Evolutionary conservation across 352 stramenopile species (phyloP).

Genomic region (Globisporangium echinulatum): DNA sequence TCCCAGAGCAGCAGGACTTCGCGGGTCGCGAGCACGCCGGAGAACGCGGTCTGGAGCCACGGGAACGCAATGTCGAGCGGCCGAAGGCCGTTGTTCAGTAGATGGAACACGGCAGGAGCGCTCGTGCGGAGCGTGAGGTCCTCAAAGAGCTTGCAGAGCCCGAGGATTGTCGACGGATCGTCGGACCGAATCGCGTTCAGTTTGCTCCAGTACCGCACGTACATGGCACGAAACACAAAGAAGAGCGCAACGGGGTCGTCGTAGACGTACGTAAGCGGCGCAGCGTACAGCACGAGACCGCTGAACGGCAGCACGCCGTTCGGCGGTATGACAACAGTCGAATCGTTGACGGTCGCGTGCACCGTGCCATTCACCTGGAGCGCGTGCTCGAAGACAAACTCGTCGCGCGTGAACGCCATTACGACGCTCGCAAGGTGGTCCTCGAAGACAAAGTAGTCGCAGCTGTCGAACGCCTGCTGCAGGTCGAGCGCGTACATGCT

Average conservation of each 20-base stretch:
- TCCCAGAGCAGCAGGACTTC: slow-evolving; percentile 79
- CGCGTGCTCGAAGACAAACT: slow-evolving; percentile 32
- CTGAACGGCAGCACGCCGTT: slow-evolving; percentile 70
- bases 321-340: slow-evolving; percentile 28
- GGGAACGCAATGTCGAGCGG: slow-evolving; percentile 71
- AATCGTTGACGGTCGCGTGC: slow-evolving; percentile 2
- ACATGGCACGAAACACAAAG: slow-evolving; percentile 74
- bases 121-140: slow-evolving; percentile 47
- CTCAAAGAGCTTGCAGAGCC: slow-evolving; percentile 74
- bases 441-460: slow-evolving; percentile 81
- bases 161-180: slow-evolving; percentile 39
- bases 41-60: slow-evolving; percentile 78
- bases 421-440: slow-evolving; percentile 64
- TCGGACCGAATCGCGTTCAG: slow-evolving; percentile 59
- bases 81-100: slow-evolving; percentile 47
- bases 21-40: slow-evolving; percentile 62
- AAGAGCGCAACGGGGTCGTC: slow-evolving; percentile 60
- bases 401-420: slow-evolving; percentile 68
- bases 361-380: slow-evolving; percentile 50
- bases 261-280: slow-evolving; percentile 67
- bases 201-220: slow-evolving; percentile 73
- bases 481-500: slow-evolving; percentile 79
- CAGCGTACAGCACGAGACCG: slow-evolving; percentile 66
- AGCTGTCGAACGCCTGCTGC: slow-evolving; percentile 70
- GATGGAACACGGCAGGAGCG: slow-evolving; percentile 46